Percentiles rank a stretch among this genome's conserved stretches.
Conservation (phyloP, 176 grass and related monocot species). For the Eragrostis nindensis region DNA sequence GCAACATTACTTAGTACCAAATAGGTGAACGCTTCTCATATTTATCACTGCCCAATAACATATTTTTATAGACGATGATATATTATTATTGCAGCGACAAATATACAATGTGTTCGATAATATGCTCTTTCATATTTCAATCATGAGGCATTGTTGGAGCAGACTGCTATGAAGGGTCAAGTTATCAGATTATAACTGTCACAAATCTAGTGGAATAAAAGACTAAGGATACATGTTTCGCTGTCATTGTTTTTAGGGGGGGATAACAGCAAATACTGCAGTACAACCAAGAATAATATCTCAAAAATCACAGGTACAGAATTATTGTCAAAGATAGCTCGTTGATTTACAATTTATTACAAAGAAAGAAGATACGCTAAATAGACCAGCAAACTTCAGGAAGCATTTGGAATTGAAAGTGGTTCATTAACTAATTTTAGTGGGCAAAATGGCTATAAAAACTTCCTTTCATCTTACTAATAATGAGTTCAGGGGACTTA, state of each 20-base stretch:
- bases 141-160: background rate
- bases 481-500: conserved; percentile 47
- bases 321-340: conserved; percentile 10
- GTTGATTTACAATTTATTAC: background rate
- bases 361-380: conserved; percentile 24
- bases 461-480: conserved; percentile 13
- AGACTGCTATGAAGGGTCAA: background rate
- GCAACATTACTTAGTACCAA: background rate
- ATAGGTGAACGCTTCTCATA: background rate
- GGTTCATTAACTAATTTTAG: conserved; percentile 5
- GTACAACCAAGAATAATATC: background rate
- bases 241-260: background rate
- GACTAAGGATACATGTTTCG: conserved; percentile 9
- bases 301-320: background rate
- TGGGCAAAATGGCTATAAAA: conserved; percentile 2
- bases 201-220: background rate
- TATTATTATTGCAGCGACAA: background rate
- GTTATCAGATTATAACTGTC: background rate
- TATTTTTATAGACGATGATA: background rate
- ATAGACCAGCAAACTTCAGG: conserved; percentile 17
- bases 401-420: background rate
- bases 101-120: background rate
- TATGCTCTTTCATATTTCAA: background rate
- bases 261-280: background rate
- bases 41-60: background rate